phyloP scores from a whole-genome alignment of 371 early-diverging fungal genomes.

The Mortierella sp. region DNA sequence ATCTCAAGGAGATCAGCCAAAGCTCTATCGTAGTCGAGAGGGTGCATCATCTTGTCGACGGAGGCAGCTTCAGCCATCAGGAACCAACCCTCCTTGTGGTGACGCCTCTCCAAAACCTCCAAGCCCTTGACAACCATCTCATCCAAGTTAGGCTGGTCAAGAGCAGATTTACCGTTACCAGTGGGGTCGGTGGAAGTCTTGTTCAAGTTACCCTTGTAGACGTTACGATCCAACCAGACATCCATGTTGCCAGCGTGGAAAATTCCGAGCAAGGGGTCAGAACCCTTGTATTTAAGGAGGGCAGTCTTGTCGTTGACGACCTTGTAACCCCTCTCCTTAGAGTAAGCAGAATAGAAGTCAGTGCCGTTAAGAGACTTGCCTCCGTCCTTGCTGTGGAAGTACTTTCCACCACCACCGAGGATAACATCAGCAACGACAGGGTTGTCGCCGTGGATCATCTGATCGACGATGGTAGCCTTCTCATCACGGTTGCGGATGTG shows the following conservation, averaged over 20 bases:
- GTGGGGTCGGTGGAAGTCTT: constrained; percentile 64
- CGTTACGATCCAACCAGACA: constrained; percentile 79
- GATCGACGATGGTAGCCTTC: constrained; percentile 71
- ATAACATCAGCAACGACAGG: constrained; percentile 77
- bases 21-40: constrained; percentile 80
- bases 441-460: constrained; percentile 69
- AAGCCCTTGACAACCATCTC: constrained; percentile 80
- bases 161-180: constrained; percentile 63
- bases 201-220: constrained; percentile 68
- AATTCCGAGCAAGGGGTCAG: constrained; percentile 75
- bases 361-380: constrained; percentile 64
- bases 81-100: constrained; percentile 79
- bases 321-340: constrained; percentile 69
- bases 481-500: constrained; percentile 72
- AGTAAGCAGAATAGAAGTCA: constrained; percentile 68
- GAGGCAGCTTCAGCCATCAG: constrained; percentile 84
- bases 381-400: constrained; percentile 63
- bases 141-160: constrained; percentile 76
- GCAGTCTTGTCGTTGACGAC: constrained; percentile 66
- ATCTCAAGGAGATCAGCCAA: constrained; percentile 79
- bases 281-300: constrained; percentile 65
- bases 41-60: constrained; percentile 79
- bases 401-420: constrained; percentile 76
- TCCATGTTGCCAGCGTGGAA: constrained; percentile 75
- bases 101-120: constrained; percentile 70